A percentile compares a stretch with the other conserved stretches of the same genome.
Conservation (phyloP, 2,329 filamentous ascomycete genomes). For the Apiospora saccharicola region DNA sequence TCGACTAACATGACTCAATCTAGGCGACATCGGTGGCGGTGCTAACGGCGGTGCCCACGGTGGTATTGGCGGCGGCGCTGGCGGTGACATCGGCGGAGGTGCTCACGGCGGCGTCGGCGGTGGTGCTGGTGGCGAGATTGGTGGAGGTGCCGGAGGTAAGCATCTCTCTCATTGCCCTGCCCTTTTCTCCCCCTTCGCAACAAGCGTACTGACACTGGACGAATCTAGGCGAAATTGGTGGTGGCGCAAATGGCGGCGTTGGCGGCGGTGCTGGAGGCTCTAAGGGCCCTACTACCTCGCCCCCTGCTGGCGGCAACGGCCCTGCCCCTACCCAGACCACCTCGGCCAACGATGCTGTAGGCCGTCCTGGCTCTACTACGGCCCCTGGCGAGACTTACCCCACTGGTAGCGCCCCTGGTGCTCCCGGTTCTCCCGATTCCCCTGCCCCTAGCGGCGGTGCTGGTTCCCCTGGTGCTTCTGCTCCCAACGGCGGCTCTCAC, state of each 20-base stretch:
- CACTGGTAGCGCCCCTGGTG: neutral
- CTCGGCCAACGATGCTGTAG: conserved; percentile 17
- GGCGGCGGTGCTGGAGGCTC: neutral
- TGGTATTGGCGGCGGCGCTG: neutral
- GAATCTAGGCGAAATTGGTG: neutral
- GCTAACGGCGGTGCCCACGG: neutral
- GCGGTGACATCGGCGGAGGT: neutral
- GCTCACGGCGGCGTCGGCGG: neutral
- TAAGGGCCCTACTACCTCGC: neutral
- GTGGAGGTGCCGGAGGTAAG: neutral
- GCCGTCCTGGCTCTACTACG: conserved; percentile 8
- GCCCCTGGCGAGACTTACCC: neutral
- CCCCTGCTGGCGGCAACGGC: neutral
- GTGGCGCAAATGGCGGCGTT: conserved; percentile 1
- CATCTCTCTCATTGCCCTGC: no score
- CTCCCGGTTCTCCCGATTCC: neutral
- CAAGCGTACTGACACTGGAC: no score
- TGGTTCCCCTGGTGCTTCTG: neutral
- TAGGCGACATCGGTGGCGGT: neutral
- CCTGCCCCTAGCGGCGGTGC: neutral
- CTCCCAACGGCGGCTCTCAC: neutral
- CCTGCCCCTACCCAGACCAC: conserved; percentile 15
- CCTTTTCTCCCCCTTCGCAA: no score
- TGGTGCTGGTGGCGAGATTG: neutral
- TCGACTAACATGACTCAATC: no score